Evolutionary conservation across 169 alveolate species (phyloP), one percentile per base, ranked within the genome.

Genomic region (Perkinsus marinus): DNA sequence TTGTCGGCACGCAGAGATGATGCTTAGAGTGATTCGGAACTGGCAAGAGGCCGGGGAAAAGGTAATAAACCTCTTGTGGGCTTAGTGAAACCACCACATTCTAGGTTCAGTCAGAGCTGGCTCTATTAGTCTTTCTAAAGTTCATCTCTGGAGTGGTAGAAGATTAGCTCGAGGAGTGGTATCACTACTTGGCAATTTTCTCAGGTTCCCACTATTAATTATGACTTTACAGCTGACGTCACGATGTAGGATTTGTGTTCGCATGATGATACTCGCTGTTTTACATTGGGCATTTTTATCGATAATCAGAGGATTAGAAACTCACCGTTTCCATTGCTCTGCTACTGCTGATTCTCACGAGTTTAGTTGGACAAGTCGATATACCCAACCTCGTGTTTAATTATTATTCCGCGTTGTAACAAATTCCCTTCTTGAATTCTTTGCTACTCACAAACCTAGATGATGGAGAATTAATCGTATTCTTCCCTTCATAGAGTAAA

Each of bases 151-250:
- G 96, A 26, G 97, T 97, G 79, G 79, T 57, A 57, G 79, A 30
- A 30, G 37, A 3, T 41, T 41, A 13, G 7, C 79, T 26, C 34
- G 79, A 57, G 79, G 9, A 0, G n/a, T 57, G 5, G 9, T 57
- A 6, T 7, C 37, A 26, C 22, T 57, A 16, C n/a, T n/a, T 57
- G 79, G 79, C 3, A 5, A 2, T 57, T 16, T 0, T 57, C 0
- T 57, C 79, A 57, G 43, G 96, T 96, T 41, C 98, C 98, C n/a
- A 97, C 98, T 38, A 97, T 97, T 69, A 96, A 97, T 93, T 97
- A 97, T 93, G 98, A 97, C 92, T 97, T 96, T 92, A 97, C 98
- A 39, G 94, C 96, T 93, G 98, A 97, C 57, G 93, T 95, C 90
- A 57, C 26, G 36, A 57, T 57, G 79, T 57, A 26, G 34, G 34